Conservation (phyloP, 2,329 filamentous ascomycete species). For the Colletotrichum sp. region DNA sequence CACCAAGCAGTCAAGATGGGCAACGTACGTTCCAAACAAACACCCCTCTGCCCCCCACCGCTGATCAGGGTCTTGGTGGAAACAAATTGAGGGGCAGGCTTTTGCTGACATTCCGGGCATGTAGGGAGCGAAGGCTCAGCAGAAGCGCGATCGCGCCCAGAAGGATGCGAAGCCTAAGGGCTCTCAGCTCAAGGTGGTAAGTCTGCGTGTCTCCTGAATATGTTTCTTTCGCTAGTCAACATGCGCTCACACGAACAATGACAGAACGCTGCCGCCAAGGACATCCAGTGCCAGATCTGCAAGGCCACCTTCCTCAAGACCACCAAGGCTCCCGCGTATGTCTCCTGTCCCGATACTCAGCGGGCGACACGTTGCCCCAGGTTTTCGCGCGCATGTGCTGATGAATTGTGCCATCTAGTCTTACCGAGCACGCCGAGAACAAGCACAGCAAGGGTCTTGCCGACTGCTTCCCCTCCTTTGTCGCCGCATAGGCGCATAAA, state of each 20-base stretch:
- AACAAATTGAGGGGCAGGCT: constrained; percentile 17
- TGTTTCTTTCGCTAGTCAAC: background rate
- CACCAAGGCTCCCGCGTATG: constrained; percentile 72
- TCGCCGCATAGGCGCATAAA: constrained; percentile 19
- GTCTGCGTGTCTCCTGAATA: constrained; percentile 30
- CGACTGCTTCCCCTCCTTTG: constrained; percentile 71
- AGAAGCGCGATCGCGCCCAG: constrained; percentile 75
- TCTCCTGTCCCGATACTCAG: constrained; percentile 17
- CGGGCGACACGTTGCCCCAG: background rate
- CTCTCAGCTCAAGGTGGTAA: constrained; percentile 71
- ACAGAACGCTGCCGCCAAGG: constrained; percentile 75
- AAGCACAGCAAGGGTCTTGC: constrained; percentile 76
- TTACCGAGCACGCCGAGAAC: constrained; percentile 74
- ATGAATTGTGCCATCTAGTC: constrained; percentile 39
- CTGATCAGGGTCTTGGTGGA: constrained; percentile 18
- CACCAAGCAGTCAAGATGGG: constrained; percentile 12
- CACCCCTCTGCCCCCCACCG: constrained; percentile 1
- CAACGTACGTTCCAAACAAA: constrained; percentile 21
- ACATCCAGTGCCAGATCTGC: constrained; percentile 79
- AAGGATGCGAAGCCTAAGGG: constrained; percentile 62
- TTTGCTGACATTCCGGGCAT: constrained; percentile 10
- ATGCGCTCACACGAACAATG: constrained; percentile 17
- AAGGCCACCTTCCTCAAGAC: constrained; percentile 82
- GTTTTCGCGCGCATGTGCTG: background rate
- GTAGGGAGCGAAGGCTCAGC: constrained; percentile 69